Evolutionary conservation across 495 filamentous ascomycete species (phyloP).

Genomic region (Pyrenula aspistea): DNA sequence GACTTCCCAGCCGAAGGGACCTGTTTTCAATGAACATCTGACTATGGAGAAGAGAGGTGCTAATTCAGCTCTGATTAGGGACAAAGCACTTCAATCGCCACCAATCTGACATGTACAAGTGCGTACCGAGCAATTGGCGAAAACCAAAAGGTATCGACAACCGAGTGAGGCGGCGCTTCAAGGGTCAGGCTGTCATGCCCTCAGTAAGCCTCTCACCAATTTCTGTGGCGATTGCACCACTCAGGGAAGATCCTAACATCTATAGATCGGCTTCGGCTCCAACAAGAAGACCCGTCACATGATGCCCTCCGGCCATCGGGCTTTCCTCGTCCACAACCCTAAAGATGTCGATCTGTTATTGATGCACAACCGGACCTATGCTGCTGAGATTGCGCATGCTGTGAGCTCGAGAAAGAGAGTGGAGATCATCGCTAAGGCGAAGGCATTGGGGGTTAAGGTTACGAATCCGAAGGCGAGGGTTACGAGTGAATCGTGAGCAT

Average conservation of each 20-base stretch:
- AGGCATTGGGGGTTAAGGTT: constrained; percentile 96
- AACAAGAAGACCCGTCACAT: constrained; percentile 98
- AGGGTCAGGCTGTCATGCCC: constrained; percentile 91
- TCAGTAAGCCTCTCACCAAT: constrained; percentile 75
- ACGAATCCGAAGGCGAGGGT: constrained; percentile 98
- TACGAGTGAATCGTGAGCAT: constrained; percentile 93
- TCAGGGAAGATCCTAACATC: too few relatives aligned
- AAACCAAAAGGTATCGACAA: constrained; percentile 99
- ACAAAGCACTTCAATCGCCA: constrained; percentile 88
- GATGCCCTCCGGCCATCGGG: constrained; percentile 99
- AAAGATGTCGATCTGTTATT: constrained; percentile 92
- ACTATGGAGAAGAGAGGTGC: constrained; percentile 19
- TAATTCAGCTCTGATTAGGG: constrained; percentile 35
- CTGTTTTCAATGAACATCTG: too few relatives aligned
- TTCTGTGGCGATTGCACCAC: too few relatives aligned
- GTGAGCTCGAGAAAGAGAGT: constrained; percentile 98
- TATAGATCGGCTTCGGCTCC: constrained; percentile 89
- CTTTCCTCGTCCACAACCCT: constrained; percentile 95
- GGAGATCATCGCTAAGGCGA: constrained; percentile 89
- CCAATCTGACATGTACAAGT: constrained; percentile 92
- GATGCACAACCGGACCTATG: constrained; percentile 99
- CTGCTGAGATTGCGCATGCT: constrained; percentile 93
- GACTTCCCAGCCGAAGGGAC: too few relatives aligned
- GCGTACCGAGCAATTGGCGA: constrained; percentile 78
- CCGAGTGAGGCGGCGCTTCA: constrained; percentile 80